phyloP scores from a whole-genome alignment of 208 protist genomes.

The Trypanosoma mega region DNA sequence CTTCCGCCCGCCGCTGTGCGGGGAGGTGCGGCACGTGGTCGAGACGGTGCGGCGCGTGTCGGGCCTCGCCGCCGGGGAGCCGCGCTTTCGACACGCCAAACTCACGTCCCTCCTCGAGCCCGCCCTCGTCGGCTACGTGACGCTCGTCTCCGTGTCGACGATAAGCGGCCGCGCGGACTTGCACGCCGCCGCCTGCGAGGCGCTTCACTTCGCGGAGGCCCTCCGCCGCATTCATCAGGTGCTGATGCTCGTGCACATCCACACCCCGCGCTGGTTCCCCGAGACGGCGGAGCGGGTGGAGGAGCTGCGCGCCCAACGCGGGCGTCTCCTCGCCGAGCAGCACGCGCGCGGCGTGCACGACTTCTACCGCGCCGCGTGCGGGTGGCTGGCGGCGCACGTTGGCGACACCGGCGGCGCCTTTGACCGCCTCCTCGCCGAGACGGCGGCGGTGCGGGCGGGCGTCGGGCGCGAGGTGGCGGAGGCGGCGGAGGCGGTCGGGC shows the following conservation, averaged over 20 bases:
- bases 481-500: conserved; percentile 40
- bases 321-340: conserved; percentile 47
- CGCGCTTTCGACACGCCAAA: conserved; percentile 59
- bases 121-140: conserved; percentile 74
- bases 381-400: conserved; percentile 64
- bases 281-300: conserved; percentile 67
- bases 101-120: conserved; percentile 78
- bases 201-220: conserved; percentile 59
- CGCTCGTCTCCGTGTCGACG: conserved; percentile 78
- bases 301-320: conserved; percentile 49
- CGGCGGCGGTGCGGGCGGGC: conserved; percentile 54
- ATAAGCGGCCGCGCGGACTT: conserved; percentile 76
- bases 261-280: conserved; percentile 75
- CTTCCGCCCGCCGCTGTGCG: conserved; percentile 58
- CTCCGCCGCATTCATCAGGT: conserved; percentile 77
- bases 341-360: conserved; percentile 72
- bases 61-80: conserved; percentile 54
- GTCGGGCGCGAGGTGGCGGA: conserved; percentile 46
- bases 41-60: conserved; percentile 67
- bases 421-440: conserved; percentile 56
- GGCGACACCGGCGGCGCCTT: conserved; percentile 46
- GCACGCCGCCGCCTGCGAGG: conserved; percentile 54
- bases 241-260: conserved; percentile 78
- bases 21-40: conserved; percentile 67
- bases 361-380: conserved; percentile 54